A percentile compares a stretch with the other conserved stretches of the same genome.
phyloP scores from a whole-genome alignment of 441 rosid genomes.

The Gossypium trilobum region DNA sequence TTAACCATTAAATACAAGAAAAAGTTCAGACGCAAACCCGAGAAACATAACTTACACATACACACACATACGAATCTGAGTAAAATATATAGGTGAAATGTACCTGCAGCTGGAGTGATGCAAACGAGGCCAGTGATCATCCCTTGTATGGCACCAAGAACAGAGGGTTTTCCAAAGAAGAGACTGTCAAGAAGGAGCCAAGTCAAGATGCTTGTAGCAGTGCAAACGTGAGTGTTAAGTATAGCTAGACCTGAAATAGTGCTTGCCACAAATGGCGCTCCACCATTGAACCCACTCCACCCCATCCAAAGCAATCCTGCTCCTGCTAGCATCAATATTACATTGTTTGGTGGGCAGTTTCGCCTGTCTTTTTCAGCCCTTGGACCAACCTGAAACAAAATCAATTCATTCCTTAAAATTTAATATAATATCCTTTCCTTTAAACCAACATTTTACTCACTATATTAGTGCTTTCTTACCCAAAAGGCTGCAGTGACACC shows the following conservation, averaged over 20 bases:
- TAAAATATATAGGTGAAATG: not conserved
- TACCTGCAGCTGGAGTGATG: conserved; percentile 56
- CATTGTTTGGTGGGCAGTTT: conserved; percentile 44
- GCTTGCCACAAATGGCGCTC: conserved; percentile 36
- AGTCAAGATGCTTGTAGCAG: conserved; percentile 38
- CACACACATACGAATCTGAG: too few relatives aligned
- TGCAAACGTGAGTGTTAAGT: conserved; percentile 54
- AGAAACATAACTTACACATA: too few relatives aligned
- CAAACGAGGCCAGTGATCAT: conserved; percentile 60
- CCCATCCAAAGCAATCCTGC: conserved; percentile 59
- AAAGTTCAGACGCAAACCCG: too few relatives aligned
- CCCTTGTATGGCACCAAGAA: conserved; percentile 45
- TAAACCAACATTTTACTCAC: not conserved
- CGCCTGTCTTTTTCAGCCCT: conserved; percentile 35
- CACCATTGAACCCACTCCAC: conserved; percentile 64
- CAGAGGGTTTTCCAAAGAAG: conserved; percentile 36
- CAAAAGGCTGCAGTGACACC: conserved; percentile 55
- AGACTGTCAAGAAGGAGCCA: conserved; percentile 37
- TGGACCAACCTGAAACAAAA: conserved; percentile 38
- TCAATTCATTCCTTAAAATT: not conserved
- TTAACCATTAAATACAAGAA: too few relatives aligned
- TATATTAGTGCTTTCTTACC: conserved; percentile 23
- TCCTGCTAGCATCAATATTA: conserved; percentile 45
- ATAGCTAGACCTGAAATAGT: conserved; percentile 33
- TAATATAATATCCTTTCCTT: not conserved